A percentile compares a stretch with the other conserved stretches of the same genome.
These are phyloP conservation scores for Plasmodium berghei DNA, from an alignment of 169 alveolate species.

Conservation along the genomic window DNA sequence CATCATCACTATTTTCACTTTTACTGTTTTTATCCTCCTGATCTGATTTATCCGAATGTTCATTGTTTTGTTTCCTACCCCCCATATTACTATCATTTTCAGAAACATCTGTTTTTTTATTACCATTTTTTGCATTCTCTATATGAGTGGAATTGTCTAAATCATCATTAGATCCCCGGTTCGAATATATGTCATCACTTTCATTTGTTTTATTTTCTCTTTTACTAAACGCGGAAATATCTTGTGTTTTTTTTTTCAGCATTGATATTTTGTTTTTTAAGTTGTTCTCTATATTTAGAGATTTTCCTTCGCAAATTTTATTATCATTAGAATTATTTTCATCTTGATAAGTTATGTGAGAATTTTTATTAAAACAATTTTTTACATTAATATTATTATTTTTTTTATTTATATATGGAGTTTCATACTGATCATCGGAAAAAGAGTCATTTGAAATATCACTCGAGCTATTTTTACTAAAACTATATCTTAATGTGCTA, in stretches of 20 bases:
- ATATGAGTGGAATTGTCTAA: too few relatives aligned
- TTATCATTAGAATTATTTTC: background rate
- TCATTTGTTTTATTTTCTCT: background rate
- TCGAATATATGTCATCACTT: background rate
- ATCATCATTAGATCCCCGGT: background rate
- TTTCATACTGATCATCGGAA: slow-evolving; percentile 55
- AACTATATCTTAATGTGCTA: background rate
- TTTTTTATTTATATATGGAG: slow-evolving; percentile 25
- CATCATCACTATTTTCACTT: slow-evolving; percentile 34
- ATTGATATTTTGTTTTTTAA: slow-evolving; percentile 4
- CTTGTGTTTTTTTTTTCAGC: background rate
- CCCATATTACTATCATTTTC: slow-evolving; percentile 9
- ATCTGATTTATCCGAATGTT: background rate
- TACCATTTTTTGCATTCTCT: background rate
- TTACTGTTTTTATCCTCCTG: background rate
- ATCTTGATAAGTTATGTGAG: slow-evolving; percentile 12
- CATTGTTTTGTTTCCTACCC: background rate
- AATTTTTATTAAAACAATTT: slow-evolving; percentile 25
- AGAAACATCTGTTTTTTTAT: background rate
- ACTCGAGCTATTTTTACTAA: background rate
- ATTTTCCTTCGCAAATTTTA: background rate
- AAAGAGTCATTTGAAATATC: slow-evolving; percentile 15
- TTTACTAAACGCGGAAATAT: background rate
- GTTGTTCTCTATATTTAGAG: background rate
- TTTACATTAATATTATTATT: slow-evolving; percentile 25